phyloP scores from a whole-genome alignment of 371 early-diverging fungal species.

The Mucor plumbeus region DNA sequence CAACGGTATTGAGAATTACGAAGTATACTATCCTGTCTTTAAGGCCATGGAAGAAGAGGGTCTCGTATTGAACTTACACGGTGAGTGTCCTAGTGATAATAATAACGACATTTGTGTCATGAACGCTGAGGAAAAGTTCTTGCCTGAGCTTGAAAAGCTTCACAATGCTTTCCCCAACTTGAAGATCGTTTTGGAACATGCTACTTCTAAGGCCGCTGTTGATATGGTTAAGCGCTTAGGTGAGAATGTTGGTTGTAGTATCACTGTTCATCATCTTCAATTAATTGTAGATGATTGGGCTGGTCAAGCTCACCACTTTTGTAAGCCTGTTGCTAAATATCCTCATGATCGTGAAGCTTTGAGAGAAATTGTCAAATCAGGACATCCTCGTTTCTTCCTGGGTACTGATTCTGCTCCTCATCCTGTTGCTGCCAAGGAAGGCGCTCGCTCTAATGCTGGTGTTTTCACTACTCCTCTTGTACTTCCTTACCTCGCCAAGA shows the following conservation, averaged over 20 bases:
- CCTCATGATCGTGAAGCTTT: conserved; percentile 93
- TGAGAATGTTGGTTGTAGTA: conserved; percentile 90
- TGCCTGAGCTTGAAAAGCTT: conserved; percentile 83
- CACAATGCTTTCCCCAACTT: conserved; percentile 91
- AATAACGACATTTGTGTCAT: conserved; percentile 88
- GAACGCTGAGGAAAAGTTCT: conserved; percentile 95
- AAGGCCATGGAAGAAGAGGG: conserved; percentile 93
- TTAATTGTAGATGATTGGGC: conserved; percentile 97
- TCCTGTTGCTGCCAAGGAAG: conserved; percentile 85
- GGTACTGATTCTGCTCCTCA: conserved; percentile 98
- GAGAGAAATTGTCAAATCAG: conserved; percentile 77
- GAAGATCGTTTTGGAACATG: conserved; percentile 96
- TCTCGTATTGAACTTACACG: conserved; percentile 95
- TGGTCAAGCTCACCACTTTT: conserved; percentile 93
- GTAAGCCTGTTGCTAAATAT: conserved; percentile 98
- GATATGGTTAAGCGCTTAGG: conserved; percentile 91
- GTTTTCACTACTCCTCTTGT: conserved; percentile 91
- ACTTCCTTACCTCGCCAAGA: conserved; percentile 84
- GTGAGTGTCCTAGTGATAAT: conserved; percentile 91
- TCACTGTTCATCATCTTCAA: conserved; percentile 94
- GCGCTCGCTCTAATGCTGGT: conserved; percentile 85
- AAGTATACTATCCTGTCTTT: conserved; percentile 91
- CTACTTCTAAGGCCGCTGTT: conserved; percentile 93
- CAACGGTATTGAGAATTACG: conserved; percentile 90
- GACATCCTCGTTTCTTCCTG: conserved; percentile 95